Evolutionary conservation across 1,284 basidiomycete species (phyloP), one percentile per base, ranked within the genome.

Genomic region (Tilletia horrida): DNA sequence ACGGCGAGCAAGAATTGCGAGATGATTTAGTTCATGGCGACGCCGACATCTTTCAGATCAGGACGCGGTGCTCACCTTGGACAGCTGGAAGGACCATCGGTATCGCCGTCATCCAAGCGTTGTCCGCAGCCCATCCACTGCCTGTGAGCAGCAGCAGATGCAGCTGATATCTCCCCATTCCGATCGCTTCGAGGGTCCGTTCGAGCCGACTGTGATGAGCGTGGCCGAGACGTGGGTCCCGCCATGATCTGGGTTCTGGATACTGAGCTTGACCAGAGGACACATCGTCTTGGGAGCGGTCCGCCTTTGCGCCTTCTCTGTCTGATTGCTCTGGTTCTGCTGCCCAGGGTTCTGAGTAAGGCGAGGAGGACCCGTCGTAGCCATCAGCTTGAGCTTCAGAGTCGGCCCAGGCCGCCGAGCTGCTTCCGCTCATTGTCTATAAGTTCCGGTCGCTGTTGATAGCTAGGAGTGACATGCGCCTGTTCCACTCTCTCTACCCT

Each of bases 11-110:
- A 18, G 21, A 3, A 3, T 48, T 16, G 21, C 27, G n/a, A 52
- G 50, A 52, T 25, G 21, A 21, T 25, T 25, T n/a, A n/a, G n/a
- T n/a, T n/a, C n/a, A n/a, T n/a, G n/a, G n/a, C n/a, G n/a, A n/a
- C n/a, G n/a, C 2, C 23, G 13, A 52, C 47, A 16, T 3, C 50
- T 27, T 52, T 14, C 21, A 27, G n/a, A 21, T 21, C 6, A 14
- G 14, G 50, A 14, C 23, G 11, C 7, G 16, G 42, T 23, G 79
- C 65, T 66, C 91, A 68, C 88, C 87, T 79, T 96, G 93, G 9
- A 97, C 90, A 66, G 94, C 86, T 13, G 95, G 95, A 13, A 98
- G 86, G 61, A 95, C 91, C 59, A 97, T 92, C 47, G 93, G 92
- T 40, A 91, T 84, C 43, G 73, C 78, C 64, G 81, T 80, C 44